Conservation (phyloP, 345 rosid genomes). For the Nephelium lappaceum region DNA sequence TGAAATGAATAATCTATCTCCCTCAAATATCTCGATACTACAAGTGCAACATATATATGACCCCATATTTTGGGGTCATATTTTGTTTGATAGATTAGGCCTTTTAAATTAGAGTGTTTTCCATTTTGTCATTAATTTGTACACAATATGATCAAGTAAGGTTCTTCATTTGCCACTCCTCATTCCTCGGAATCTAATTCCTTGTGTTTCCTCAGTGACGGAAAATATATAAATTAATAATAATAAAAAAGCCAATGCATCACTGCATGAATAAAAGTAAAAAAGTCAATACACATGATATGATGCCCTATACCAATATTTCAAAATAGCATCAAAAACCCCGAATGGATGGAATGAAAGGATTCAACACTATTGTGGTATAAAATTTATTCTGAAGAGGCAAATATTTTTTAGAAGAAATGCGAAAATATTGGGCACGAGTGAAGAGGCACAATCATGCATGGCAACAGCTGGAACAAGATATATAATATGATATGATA, state of each 20-base stretch:
- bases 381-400: neutral
- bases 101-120: too few species aligned
- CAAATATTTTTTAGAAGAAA: neutral
- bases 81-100: too few species aligned
- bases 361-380: neutral
- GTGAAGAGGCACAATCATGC: neutral
- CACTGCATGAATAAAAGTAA: neutral
- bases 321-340: neutral
- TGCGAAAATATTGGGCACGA: neutral
- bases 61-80: too few species aligned
- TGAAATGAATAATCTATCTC: too few species aligned
- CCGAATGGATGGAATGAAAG: neutral
- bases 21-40: too few species aligned
- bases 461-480: neutral
- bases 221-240: neutral
- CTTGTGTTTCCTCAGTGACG: neutral
- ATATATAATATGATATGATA: neutral
- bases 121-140: too few species aligned
- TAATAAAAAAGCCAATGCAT: too few species aligned
- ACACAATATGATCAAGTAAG: neutral
- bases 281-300: neutral
- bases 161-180: neutral
- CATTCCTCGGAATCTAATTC: neutral
- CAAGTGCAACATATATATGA: too few species aligned
- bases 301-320: neutral